Conservation (phyloP, 192 early-diverging fungal species). For the Podochytrium sp. region DNA sequence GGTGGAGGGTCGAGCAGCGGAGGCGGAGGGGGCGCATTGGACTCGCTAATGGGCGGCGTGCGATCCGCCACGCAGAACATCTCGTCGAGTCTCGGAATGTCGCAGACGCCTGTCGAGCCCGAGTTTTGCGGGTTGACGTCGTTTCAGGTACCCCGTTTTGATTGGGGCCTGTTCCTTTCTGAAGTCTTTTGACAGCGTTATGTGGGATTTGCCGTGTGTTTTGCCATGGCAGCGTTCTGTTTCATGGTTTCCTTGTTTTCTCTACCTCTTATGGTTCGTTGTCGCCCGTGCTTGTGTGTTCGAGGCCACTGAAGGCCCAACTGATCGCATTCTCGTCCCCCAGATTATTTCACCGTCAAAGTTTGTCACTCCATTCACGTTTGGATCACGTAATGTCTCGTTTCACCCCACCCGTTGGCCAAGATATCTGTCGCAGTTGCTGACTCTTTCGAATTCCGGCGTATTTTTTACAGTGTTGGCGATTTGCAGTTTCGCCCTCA, state of each 20-base stretch:
- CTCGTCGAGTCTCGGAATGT: constrained; percentile 37
- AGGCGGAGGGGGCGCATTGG: constrained; percentile 12
- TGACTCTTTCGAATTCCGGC: not conserved
- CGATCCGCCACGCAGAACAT: constrained; percentile 47
- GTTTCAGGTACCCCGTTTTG: constrained; percentile 35
- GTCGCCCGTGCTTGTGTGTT: not conserved
- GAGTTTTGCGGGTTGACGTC: constrained; percentile 50
- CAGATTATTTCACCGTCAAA: constrained; percentile 44
- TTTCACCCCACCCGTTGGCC: not conserved
- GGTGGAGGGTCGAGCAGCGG: not conserved
- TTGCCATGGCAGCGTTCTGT: constrained; percentile 47
- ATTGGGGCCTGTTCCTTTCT: not conserved
- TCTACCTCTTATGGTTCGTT: constrained; percentile 39
- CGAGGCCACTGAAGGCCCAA: too few relatives aligned
- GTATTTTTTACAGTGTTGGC: constrained; percentile 19
- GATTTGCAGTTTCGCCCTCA: constrained; percentile 69
- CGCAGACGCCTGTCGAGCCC: constrained; percentile 32
- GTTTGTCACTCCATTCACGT: constrained; percentile 50
- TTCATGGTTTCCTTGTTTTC: constrained; percentile 52
- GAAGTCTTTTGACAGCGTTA: too few relatives aligned
- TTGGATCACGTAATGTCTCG: constrained; percentile 45
- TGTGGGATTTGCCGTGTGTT: constrained; percentile 38
- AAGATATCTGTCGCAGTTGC: not conserved
- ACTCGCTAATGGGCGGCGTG: constrained; percentile 41
- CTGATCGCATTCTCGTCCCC: not conserved